Percentiles rank a stretch among this genome's conserved stretches.
Conservation (phyloP, 257 asterid genomes). For the Voacanga thouarsii region DNA sequence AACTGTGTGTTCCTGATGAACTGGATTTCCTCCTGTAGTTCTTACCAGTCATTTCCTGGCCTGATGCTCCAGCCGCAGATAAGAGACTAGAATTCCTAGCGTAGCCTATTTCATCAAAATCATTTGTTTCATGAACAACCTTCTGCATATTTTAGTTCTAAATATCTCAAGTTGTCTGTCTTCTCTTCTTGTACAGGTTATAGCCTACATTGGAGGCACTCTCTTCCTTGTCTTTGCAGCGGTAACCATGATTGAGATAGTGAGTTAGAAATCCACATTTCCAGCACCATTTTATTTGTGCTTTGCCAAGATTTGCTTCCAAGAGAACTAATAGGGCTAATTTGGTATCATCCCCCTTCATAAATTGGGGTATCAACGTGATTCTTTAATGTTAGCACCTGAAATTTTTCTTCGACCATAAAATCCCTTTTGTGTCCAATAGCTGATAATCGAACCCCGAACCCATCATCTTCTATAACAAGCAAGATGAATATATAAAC, state of each 20-base stretch:
- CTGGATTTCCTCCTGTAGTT: background rate
- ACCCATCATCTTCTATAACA: too few species aligned
- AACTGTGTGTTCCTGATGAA: background rate
- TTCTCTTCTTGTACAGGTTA: constrained; percentile 35
- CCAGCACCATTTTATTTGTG: background rate
- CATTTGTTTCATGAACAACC: background rate
- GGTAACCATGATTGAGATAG: constrained; percentile 62
- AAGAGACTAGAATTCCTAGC: background rate
- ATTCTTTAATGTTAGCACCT: background rate
- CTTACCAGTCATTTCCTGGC: background rate
- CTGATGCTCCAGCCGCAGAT: background rate
- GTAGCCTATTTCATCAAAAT: background rate
- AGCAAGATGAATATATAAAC: too few species aligned
- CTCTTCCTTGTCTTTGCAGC: constrained; percentile 87
- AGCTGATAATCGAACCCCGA: too few species aligned
- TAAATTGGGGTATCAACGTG: background rate
- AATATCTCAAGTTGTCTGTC: background rate
- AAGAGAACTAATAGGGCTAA: background rate
- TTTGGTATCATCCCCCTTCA: background rate
- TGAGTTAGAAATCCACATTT: constrained; percentile 27
- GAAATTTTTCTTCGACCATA: background rate
- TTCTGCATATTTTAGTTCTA: background rate
- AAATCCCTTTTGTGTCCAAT: too few species aligned
- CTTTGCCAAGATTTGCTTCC: background rate
- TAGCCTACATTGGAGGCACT: constrained; percentile 77